These are phyloP conservation scores for Phlyctochytrium bullatum DNA, from an alignment of 192 early-diverging fungal species.

Conservation along the genomic window DNA sequence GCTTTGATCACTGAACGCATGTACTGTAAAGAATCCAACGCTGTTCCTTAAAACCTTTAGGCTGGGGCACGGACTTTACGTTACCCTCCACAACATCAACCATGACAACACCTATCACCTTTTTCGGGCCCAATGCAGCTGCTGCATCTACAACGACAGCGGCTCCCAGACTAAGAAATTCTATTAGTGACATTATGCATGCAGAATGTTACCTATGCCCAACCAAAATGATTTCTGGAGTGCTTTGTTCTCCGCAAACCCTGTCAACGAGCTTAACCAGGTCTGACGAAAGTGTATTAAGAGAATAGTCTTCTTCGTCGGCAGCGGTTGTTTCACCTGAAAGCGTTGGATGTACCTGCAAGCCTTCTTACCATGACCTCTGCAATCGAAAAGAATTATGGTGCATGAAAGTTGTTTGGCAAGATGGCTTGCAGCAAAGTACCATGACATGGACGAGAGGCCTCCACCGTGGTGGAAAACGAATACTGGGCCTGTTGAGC, in stretches of 20 bases:
- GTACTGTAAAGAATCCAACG: conserved; percentile 38
- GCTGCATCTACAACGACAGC: conserved; percentile 36
- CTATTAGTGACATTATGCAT: background rate
- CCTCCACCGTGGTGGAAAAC: conserved; percentile 44
- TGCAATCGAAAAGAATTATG: conserved; percentile 30
- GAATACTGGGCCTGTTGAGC: conserved; percentile 24
- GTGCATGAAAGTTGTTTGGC: background rate
- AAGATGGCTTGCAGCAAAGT: conserved; percentile 11
- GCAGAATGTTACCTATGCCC: conserved; percentile 35
- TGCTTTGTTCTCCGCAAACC: background rate
- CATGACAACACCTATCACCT: conserved; percentile 32
- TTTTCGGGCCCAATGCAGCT: conserved; percentile 8
- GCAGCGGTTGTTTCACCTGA: conserved; percentile 19
- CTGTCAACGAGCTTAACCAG: conserved; percentile 22
- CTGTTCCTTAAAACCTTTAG: conserved; percentile 27
- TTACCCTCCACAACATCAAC: conserved; percentile 46
- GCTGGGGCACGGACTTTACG: too few species aligned
- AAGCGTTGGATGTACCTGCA: background rate
- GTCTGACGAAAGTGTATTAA: conserved; percentile 31
- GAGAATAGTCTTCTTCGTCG: conserved; percentile 28
- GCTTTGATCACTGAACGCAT: conserved; percentile 28
- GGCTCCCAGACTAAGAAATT: conserved; percentile 36
- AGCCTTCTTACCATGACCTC: conserved; percentile 32
- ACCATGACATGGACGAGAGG: conserved; percentile 34
- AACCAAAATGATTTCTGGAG: conserved; percentile 34